Base-by-base conservation (phyloP, 2,329 filamentous ascomycete genomes). In the Colletotrichum gigasporum region DNA sequence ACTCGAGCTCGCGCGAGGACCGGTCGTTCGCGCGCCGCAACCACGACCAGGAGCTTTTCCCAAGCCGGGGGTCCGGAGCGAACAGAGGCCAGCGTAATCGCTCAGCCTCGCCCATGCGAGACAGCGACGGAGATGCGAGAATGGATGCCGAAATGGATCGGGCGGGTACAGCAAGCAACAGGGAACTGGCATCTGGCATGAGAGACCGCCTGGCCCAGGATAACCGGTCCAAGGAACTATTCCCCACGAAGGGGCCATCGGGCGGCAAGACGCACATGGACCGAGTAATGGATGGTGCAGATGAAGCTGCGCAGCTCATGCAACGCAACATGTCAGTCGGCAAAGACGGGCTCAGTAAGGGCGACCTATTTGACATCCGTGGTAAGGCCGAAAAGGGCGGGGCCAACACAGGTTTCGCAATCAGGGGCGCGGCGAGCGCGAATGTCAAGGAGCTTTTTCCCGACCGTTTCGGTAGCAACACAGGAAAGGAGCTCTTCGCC, bases 401-500 rank as follows among this genome's bases (percentile, higher is more conserved):
- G 26, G 73, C 77, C 12, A 78, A 81, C 28, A 79, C 79, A 22
- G 87, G 85, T 1, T 85, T 92, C 67, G 80, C 83, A 10, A 93
- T 93, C 74, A 93, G 91, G 72, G 91, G 91, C 2, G 80, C 82
- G 2, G 87, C 87, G 10, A 76, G 76, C 5, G 69, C 74, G 2
- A 78, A 80, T 77, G 70, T 81, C 71, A 89, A 86, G 68, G 91
- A 94, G 74, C 75, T 94, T 18, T 93, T 93, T 70, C 91, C 91
- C 0, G 82, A 83, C 14, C 90, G 87, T 68, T 85, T 88, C 44
- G 81, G 48, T 37, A 74, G 68, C 68, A 92, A 92, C 71, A 77
- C 84, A 2, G 87, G 87, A 51, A 93, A 91, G 75, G 91, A 94
- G 72, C 75, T 93, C 14, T 91, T 93, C 70, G 83, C 84, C 2